Evolutionary conservation across 2,329 filamentous ascomycete genomes (phyloP).

Genomic region (Fusarium agapanthi): DNA sequence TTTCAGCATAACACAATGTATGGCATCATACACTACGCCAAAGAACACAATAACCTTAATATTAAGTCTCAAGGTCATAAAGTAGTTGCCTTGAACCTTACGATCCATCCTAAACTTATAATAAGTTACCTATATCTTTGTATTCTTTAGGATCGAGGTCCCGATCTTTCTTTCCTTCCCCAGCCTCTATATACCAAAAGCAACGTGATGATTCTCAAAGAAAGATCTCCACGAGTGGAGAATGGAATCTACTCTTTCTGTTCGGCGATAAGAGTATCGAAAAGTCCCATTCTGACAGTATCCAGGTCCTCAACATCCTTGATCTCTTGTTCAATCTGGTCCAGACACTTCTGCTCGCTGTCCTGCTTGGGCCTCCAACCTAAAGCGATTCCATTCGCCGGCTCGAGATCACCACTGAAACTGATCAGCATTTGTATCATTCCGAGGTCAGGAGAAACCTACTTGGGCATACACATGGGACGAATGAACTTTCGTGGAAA

Average conservation of each 20-base stretch:
- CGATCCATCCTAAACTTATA: neutral
- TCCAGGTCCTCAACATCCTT: conserved; percentile 18
- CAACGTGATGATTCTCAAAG: no score
- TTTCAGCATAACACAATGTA: no score
- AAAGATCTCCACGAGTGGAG: neutral
- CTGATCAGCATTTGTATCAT: neutral
- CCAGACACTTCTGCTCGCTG: conserved; percentile 3
- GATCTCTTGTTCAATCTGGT: conserved; percentile 11
- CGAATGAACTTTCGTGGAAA: conserved; percentile 38
- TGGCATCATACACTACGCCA: no score
- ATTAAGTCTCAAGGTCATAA: no score
- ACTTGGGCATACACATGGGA: conserved; percentile 21
- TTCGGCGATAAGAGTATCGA: neutral
- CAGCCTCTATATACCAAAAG: neutral
- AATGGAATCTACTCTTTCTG: neutral
- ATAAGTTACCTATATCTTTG: rapidly evolving
- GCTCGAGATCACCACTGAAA: neutral
- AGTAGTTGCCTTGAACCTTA: no score
- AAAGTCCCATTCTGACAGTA: conserved; percentile 21
- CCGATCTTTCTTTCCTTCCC: neutral
- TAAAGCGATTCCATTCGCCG: conserved; percentile 1
- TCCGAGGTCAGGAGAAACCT: neutral
- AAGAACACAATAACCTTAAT: no score
- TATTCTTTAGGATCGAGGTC: neutral
- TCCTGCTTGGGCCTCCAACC: conserved; percentile 26